phyloP scores from a whole-genome alignment of 371 early-diverging fungal genomes.

The Haplosporangium sp. region DNA sequence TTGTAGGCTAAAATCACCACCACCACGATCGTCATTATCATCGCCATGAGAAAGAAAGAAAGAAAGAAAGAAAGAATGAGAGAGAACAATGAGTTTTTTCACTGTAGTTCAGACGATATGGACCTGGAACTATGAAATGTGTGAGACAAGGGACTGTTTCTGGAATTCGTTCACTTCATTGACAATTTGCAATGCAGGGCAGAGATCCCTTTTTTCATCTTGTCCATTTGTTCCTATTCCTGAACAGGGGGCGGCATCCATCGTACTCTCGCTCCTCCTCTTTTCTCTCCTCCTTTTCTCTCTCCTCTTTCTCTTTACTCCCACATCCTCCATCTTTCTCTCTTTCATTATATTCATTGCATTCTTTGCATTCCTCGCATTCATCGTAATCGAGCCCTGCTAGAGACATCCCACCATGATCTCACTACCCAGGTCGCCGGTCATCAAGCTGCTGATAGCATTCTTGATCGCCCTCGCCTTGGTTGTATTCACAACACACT shows the following conservation, averaged over 20 bases:
- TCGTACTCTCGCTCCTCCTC: not conserved
- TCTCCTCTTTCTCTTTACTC: not conserved
- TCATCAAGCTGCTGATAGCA: slow-evolving; percentile 22
- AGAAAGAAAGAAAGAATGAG: not conserved
- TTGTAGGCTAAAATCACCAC: not conserved
- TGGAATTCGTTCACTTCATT: no score
- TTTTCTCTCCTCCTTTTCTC: not conserved
- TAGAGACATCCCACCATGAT: slow-evolving; percentile 17
- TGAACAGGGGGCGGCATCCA: not conserved
- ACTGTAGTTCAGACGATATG: no score
- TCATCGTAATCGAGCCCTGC: not conserved
- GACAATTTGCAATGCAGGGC: not conserved
- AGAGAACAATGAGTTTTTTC: not conserved
- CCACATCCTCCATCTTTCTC: not conserved
- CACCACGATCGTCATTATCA: not conserved
- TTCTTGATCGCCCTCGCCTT: slow-evolving; percentile 14
- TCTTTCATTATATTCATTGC: not conserved
- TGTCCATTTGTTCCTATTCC: no score
- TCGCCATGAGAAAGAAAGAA: not conserved
- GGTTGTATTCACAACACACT: slow-evolving; percentile 12
- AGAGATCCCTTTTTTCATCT: not conserved
- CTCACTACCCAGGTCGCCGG: slow-evolving; percentile 35
- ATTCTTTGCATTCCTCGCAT: not conserved
- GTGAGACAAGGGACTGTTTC: no score
- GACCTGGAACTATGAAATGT: no score